These are phyloP conservation scores for Populus simonii DNA, from an alignment of 345 rosid species.

Conservation along the genomic window DNA sequence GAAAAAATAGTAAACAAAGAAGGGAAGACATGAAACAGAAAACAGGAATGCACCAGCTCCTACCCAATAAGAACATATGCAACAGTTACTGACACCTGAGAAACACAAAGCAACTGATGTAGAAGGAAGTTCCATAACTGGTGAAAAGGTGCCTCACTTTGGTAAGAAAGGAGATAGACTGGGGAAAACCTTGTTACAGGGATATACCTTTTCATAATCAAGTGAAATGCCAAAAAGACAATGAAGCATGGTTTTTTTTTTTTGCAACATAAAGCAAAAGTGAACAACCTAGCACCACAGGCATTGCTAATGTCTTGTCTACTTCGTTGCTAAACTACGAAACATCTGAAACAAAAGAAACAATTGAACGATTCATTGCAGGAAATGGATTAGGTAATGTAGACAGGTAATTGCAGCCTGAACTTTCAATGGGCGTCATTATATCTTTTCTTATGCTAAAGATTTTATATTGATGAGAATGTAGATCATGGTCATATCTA, in stretches of 20 bases:
- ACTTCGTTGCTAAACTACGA: no score
- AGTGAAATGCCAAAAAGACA: not conserved
- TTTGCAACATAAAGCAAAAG: no score
- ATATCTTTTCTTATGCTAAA: no score
- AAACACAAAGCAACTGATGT: not conserved
- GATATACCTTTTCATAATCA: not conserved
- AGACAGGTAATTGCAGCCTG: not conserved
- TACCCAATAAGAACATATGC: not conserved
- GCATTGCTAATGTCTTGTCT: no score
- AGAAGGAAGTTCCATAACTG: not conserved
- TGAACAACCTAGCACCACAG: not conserved
- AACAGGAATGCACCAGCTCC: not conserved
- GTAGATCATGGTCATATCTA: not conserved
- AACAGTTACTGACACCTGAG: not conserved
- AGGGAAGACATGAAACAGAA: not conserved
- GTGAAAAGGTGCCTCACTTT: constrained; percentile 1
- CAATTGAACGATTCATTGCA: no score
- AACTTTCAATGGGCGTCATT: not conserved
- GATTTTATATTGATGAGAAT: not conserved
- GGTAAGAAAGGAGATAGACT: not conserved
- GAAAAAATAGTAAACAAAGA: not conserved
- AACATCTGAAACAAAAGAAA: no score
- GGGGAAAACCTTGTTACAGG: not conserved
- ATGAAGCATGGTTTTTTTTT: no score
- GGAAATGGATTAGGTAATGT: not conserved